These are phyloP conservation scores for Saposhnikovia divaricata DNA, from an alignment of 129 eudicot genomes.

Conservation along the genomic window DNA sequence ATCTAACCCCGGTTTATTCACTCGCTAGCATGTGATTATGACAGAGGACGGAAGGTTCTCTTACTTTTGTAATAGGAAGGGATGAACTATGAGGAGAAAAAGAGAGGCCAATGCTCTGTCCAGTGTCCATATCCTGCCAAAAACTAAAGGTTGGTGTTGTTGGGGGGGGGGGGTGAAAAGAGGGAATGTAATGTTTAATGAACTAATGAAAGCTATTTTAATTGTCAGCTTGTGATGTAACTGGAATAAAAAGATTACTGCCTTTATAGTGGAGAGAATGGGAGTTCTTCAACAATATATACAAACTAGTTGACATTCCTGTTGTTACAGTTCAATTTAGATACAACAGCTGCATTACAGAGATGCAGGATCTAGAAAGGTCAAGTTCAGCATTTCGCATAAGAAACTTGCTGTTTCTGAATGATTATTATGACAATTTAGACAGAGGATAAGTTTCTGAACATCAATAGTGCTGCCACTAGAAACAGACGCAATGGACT, in stretches of 20 bases:
- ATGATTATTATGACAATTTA: background rate
- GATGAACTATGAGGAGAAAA: no score
- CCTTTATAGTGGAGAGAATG: slow-evolving; percentile 77
- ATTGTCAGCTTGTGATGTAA: slow-evolving; percentile 91
- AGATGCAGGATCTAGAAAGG: slow-evolving; percentile 86
- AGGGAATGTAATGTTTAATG: background rate
- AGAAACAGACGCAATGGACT: no score
- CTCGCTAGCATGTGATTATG: no score
- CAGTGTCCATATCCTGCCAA: no score
- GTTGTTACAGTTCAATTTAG: slow-evolving; percentile 97
- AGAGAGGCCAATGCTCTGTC: no score
- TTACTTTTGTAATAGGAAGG: no score
- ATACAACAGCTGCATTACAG: slow-evolving; percentile 96
- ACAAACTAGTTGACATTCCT: slow-evolving; percentile 89
- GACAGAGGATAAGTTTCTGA: background rate
- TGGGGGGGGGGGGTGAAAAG: no score
- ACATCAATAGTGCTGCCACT: background rate
- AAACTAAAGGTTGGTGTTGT: background rate
- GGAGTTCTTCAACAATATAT: slow-evolving; percentile 82
- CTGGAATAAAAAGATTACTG: slow-evolving; percentile 86
- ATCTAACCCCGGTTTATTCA: no score
- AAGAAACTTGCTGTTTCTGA: background rate
- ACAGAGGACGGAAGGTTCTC: no score
- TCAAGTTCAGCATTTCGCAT: slow-evolving; percentile 40
- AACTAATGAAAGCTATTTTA: background rate